These are phyloP conservation scores for Cucumis cinereus DNA, from an alignment of 306 rosid species.

Conservation along the genomic window DNA sequence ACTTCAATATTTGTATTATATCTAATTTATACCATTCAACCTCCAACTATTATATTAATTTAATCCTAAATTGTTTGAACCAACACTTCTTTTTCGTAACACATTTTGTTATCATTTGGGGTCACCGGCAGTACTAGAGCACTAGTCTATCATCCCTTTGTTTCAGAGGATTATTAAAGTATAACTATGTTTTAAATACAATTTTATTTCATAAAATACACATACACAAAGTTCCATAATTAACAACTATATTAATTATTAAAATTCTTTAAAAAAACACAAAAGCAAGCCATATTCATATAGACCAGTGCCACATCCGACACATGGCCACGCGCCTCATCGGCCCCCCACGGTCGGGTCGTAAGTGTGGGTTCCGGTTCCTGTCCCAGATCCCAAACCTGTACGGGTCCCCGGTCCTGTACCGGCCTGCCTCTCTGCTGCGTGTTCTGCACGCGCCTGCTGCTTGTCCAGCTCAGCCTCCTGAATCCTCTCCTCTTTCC, in stretches of 20 bases:
- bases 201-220: neutral
- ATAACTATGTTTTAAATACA: too few relatives aligned
- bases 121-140: too few relatives aligned
- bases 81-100: too few relatives aligned
- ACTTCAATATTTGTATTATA: too few relatives aligned
- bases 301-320: neutral
- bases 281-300: neutral
- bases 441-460: slow-evolving; percentile 29
- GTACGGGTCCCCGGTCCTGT: neutral
- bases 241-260: neutral
- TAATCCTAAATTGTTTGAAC: too few relatives aligned
- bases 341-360: neutral
- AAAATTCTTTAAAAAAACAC: neutral
- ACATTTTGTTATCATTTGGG: too few relatives aligned
- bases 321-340: neutral
- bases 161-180: too few relatives aligned
- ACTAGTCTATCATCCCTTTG: too few relatives aligned
- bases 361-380: neutral
- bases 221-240: neutral
- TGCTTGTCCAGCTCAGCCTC: slow-evolving; percentile 36
- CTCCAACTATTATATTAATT: too few relatives aligned
- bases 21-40: too few relatives aligned
- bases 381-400: neutral
- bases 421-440: slow-evolving; percentile 8
- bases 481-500: slow-evolving; percentile 23